Conservation (phyloP, 2,329 filamentous ascomycete genomes). For the Boeremia exigua region DNA sequence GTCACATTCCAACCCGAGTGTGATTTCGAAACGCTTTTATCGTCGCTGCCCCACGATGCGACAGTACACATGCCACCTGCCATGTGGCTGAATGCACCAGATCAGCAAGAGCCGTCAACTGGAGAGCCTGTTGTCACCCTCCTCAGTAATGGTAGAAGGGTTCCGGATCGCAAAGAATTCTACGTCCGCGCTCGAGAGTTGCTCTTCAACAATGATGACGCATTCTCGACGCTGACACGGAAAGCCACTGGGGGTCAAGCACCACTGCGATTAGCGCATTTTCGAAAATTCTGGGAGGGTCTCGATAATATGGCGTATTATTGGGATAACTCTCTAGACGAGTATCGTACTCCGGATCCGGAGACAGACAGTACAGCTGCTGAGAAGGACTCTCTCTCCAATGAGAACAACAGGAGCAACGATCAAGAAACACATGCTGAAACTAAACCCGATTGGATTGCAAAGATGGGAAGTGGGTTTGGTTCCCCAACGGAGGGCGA, state of each 20-base stretch:
- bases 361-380: constrained; percentile 12
- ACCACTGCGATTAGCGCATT: constrained; percentile 60
- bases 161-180: constrained; percentile 57
- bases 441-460: constrained; percentile 16
- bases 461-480: constrained; percentile 16
- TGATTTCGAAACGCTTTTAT: constrained; percentile 50
- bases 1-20: constrained; percentile 47
- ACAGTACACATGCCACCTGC: constrained; percentile 48
- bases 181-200: constrained; percentile 59
- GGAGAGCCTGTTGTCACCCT: constrained; percentile 34
- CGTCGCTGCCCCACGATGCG: constrained; percentile 39
- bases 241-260: constrained; percentile 54
- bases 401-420: constrained; percentile 3
- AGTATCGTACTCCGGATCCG: constrained; percentile 54
- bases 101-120: constrained; percentile 36
- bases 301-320: constrained; percentile 66
- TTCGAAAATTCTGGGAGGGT: constrained; percentile 66
- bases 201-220: constrained; percentile 61
- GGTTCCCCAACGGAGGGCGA: constrained; percentile 28
- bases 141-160: constrained; percentile 57
- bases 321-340: constrained; percentile 66
- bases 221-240: constrained; percentile 62
- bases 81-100: constrained; percentile 40
- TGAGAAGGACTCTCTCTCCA: constrained; percentile 2
- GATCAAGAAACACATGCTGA: constrained; percentile 16